Percentiles rank a stretch among this genome's conserved stretches.
These are phyloP conservation scores for Phyllosticta paracitricarpa DNA, from an alignment of 2,329 filamentous ascomycete genomes.

Conservation along the genomic window DNA sequence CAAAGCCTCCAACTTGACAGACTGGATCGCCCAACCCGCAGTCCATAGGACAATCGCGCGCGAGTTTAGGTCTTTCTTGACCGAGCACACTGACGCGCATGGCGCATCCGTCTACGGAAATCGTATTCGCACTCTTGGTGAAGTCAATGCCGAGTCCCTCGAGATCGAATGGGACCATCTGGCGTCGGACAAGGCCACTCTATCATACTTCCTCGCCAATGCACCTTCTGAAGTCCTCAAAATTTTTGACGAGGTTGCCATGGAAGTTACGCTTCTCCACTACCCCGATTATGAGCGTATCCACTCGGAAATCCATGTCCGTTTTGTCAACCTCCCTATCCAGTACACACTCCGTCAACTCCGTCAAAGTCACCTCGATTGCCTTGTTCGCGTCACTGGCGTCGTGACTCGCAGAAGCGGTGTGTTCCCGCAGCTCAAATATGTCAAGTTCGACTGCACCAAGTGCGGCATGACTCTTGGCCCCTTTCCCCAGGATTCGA, in stretches of 20 bases:
- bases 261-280: conserved; percentile 91
- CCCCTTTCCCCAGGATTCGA: conserved; percentile 95
- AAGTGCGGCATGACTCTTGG: conserved; percentile 90
- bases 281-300: conserved; percentile 98
- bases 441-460: conserved; percentile 93
- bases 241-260: conserved; percentile 91
- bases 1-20: conserved; percentile 84
- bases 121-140: conserved; percentile 88
- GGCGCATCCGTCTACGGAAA: conserved; percentile 91
- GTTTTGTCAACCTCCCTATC: conserved; percentile 88
- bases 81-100: conserved; percentile 84
- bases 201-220: conserved; percentile 94
- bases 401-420: conserved; percentile 90
- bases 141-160: conserved; percentile 90
- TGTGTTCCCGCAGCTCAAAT: conserved; percentile 95
- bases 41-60: conserved; percentile 89
- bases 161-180: conserved; percentile 95
- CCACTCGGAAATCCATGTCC: conserved; percentile 94
- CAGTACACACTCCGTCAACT: conserved; percentile 92
- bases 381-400: conserved; percentile 83
- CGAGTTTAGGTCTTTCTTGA: conserved; percentile 96
- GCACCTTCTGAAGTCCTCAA: conserved; percentile 91
- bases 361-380: conserved; percentile 92
- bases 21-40: conserved; percentile 85
- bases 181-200: conserved; percentile 77